Base-by-base conservation (phyloP, 148 eudicot genomes). In the Chenopodium formosanum region DNA sequence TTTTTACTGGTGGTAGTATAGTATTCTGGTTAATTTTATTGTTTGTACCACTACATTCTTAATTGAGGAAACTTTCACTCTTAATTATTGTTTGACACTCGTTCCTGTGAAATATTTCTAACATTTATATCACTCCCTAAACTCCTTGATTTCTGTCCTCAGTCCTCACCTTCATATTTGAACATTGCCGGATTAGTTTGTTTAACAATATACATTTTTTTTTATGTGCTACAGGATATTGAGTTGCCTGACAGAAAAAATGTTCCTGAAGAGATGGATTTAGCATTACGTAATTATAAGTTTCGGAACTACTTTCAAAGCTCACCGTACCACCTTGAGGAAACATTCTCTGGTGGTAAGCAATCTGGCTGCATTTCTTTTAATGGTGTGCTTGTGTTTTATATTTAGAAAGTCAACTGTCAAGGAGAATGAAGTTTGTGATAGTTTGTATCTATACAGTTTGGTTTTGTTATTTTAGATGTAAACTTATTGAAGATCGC, bases 291-390 rank as follows among this genome's bases (percentile, higher is more conserved):
- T 68, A 76, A 67, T 27, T 20, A 1, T 23, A 68, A 27, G 84
- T 44, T 82, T 56, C 80, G 80, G 7, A 44, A 29, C 46, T 37
- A n/a, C 80, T 82, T 75, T 60, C 62, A 12, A 40, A 69, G 2
- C 68, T 82, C 83, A 7, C 86, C 79, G 2, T 84, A 84, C 79
- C 65, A 48, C 52, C 81, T 81, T 31, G 84, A 84, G 65, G 86
- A 84, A 31, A 72, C 78, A 70, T 48, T 56, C 9, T 13, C 70
- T 37, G 68, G 58, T 72, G 69, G 72, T 80, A 70, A 48, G 44
- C 56, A 71, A 47, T 19, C 47, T 62, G 31, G 50, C 62, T 69
- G 37, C 64, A 34, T 40, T 2, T 8, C 7, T 46, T 67, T 50
- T n/a, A 27, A 31, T 40, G 44, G 74, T 32, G 1, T n/a, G 22